Conservation (phyloP, 139 green algal genomes). For the Chlorella sp. region DNA sequence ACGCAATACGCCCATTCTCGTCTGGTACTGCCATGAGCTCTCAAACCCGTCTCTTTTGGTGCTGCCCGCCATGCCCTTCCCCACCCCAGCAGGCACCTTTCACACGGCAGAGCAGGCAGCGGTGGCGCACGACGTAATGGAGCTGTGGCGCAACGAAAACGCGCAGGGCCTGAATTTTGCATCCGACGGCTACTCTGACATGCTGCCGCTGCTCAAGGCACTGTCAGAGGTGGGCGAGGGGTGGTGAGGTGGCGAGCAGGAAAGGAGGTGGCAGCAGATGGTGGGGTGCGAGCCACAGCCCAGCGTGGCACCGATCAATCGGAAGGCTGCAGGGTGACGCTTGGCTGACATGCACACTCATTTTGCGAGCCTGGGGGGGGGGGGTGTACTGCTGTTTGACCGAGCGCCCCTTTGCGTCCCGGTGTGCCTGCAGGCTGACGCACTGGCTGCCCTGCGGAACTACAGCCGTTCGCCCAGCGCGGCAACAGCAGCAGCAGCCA, state of each 20-base stretch:
- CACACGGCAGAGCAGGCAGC: conserved; percentile 30
- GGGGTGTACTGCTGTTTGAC: too few relatives aligned
- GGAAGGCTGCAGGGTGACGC: too few relatives aligned
- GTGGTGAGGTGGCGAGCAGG: not conserved
- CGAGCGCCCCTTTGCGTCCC: too few relatives aligned
- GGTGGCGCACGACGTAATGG: conserved; percentile 32
- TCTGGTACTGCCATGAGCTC: too few relatives aligned
- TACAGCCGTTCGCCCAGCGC: conserved; percentile 26
- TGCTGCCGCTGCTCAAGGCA: conserved; percentile 22
- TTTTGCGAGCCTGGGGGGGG: not conserved
- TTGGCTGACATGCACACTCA: not conserved
- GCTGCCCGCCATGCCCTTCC: not conserved
- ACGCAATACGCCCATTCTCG: too few relatives aligned
- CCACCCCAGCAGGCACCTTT: conserved; percentile 14
- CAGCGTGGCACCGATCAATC: not conserved
- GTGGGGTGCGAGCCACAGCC: not conserved
- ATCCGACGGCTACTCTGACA: not conserved
- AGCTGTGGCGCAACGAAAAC: conserved; percentile 24
- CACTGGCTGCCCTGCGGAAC: conserved; percentile 21
- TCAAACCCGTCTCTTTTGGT: not conserved
- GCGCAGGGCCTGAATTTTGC: conserved; percentile 33
- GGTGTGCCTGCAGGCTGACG: conserved; percentile 1
- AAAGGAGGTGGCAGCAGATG: not conserved
- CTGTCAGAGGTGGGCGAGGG: conserved; percentile 21
- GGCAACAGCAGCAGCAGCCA: not conserved